Percentiles rank a stretch among this genome's conserved stretches.
These are phyloP conservation scores for Buddleja alternifolia DNA, from an alignment of 257 asterid genomes.

Conservation along the genomic window DNA sequence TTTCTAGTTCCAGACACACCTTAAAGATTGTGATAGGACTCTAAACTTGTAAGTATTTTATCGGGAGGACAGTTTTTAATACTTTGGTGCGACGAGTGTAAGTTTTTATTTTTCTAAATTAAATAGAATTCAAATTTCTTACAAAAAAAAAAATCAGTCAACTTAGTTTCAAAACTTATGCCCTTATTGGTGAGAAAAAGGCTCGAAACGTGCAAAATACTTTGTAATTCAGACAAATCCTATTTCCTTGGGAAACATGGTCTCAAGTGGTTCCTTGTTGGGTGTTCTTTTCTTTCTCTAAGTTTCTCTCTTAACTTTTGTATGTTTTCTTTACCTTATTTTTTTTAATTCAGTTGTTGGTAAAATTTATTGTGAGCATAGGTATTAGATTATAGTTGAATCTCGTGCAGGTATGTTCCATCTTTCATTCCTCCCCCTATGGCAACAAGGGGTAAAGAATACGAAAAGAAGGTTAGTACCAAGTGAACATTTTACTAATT, in stretches of 20 bases:
- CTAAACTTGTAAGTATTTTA: not conserved
- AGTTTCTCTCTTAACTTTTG: not conserved
- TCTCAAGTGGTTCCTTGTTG: not conserved
- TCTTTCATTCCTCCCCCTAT: constrained; percentile 80
- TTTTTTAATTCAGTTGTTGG: not conserved
- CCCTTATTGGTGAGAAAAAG: not conserved
- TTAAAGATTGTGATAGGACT: not conserved
- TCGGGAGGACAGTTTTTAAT: not conserved
- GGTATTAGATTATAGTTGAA: constrained; percentile 50
- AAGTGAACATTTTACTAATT: constrained; percentile 9
- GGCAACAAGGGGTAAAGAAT: constrained; percentile 71
- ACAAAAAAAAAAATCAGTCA: not conserved
- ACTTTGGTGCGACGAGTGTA: not conserved
- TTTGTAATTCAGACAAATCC: not conserved
- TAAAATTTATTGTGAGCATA: constrained; percentile 33
- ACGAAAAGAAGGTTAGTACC: constrained; percentile 60
- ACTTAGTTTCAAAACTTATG: constrained; percentile 7
- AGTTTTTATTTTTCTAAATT: not conserved
- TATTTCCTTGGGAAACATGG: not conserved
- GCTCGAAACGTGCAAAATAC: not conserved
- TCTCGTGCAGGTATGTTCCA: constrained; percentile 80
- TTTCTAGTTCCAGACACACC: not conserved
- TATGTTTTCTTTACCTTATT: not conserved
- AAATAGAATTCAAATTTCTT: constrained; percentile 1
- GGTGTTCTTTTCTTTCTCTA: not conserved